A percentile compares a stretch with the other conserved stretches of the same genome.
phyloP scores from a whole-genome alignment of 306 rosid species.

The Lithocarpus polystachyus region DNA sequence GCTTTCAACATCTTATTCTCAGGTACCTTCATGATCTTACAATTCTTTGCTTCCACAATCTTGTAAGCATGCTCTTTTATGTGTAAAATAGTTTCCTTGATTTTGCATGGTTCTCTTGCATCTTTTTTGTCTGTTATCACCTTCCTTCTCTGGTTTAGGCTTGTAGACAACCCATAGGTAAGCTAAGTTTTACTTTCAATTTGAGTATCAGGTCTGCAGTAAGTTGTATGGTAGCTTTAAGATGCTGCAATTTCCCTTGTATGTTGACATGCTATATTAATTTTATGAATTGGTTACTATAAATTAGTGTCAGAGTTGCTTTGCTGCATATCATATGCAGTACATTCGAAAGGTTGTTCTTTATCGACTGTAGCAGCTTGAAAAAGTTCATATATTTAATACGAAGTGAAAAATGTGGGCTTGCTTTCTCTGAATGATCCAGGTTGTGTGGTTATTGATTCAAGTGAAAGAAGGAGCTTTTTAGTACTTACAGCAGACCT shows the following conservation, averaged over 20 bases:
- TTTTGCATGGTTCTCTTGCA: background rate
- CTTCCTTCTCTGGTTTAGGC: background rate
- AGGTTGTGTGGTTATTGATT: background rate
- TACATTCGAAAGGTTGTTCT: background rate
- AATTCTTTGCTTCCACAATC: background rate
- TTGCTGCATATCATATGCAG: background rate
- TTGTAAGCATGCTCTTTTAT: background rate
- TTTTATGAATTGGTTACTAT: background rate
- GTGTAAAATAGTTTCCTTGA: background rate
- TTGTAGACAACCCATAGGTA: background rate
- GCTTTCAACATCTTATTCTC: no score
- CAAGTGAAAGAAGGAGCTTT: background rate
- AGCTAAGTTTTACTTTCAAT: background rate
- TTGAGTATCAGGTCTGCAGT: background rate
- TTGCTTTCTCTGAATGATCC: background rate
- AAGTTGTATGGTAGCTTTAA: background rate
- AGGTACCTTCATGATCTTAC: no score
- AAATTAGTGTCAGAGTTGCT: background rate
- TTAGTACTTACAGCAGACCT: background rate
- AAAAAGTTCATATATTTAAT: background rate
- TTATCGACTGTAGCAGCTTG: background rate
- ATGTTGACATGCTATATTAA: background rate
- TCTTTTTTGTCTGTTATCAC: background rate
- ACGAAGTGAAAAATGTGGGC: background rate
- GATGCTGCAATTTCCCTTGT: slow-evolving; percentile 2